Evolutionary conservation across 129 eudicot genomes (phyloP).

Genomic region (Smallanthus sonchifolius): DNA sequence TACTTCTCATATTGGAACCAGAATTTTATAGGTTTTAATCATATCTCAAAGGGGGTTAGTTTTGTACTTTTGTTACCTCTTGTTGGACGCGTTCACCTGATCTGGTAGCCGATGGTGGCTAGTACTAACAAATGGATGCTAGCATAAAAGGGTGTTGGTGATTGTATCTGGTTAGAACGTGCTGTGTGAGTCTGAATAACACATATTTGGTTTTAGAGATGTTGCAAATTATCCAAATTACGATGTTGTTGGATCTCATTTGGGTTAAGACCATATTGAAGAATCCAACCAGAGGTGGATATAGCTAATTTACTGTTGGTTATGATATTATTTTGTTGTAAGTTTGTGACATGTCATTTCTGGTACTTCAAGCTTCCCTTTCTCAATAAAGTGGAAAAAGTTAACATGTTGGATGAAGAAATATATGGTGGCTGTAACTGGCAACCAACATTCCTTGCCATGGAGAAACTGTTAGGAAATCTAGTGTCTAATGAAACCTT

Average conservation of each 20-base stretch:
- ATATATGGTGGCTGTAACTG: not conserved
- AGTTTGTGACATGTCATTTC: not conserved
- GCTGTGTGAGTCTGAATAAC: conserved; percentile 3
- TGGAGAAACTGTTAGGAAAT: not conserved
- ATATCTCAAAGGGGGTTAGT: not conserved
- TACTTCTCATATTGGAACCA: not conserved
- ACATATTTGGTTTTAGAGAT: not conserved
- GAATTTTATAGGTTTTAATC: not conserved
- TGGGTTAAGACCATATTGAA: not conserved
- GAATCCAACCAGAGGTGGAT: not conserved
- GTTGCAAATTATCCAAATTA: not conserved
- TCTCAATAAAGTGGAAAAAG: conserved; percentile 5
- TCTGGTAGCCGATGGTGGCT: not conserved
- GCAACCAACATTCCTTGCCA: not conserved
- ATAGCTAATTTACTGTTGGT: not conserved
- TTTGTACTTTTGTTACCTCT: not conserved
- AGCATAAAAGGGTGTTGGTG: not conserved
- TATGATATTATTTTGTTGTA: not conserved
- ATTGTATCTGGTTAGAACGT: too few relatives aligned
- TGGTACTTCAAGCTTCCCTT: not conserved
- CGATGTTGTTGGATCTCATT: not conserved
- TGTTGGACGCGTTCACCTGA: not conserved
- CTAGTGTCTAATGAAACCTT: not conserved
- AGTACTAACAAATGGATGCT: not conserved
- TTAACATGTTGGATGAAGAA: not conserved